Percentiles rank a stretch among this genome's conserved stretches.
phyloP scores from a whole-genome alignment of 768 basidiomycete species.

The Phlegmacium glaucopus region DNA sequence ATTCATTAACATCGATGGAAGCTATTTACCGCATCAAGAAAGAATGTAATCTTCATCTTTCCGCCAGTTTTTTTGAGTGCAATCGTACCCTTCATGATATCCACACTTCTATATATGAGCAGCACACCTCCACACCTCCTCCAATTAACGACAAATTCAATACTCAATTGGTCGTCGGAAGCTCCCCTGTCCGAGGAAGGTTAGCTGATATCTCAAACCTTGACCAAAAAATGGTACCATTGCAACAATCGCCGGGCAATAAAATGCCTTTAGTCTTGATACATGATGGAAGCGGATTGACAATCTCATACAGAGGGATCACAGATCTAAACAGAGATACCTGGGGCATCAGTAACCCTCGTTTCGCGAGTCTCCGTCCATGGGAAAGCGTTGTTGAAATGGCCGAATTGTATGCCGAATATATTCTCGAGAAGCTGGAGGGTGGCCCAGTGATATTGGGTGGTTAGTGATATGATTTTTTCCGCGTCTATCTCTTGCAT shows the following conservation, averaged over 20 bases:
- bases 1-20: constrained; percentile 66
- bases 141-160: too few relatives aligned
- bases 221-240: constrained; percentile 5
- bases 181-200: too few relatives aligned
- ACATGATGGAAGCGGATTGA: constrained; percentile 71
- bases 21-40: constrained; percentile 44
- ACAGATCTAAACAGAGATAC: constrained; percentile 45
- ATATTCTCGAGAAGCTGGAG: constrained; percentile 30
- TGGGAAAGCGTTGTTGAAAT: constrained; percentile 53
- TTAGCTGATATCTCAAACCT: not conserved
- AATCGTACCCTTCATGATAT: constrained; percentile 39
- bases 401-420: constrained; percentile 47
- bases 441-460: constrained; percentile 48
- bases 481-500: not conserved
- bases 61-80: constrained; percentile 38
- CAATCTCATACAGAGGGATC: constrained; percentile 47
- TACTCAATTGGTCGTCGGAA: too few relatives aligned
- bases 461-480: constrained; percentile 38
- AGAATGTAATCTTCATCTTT: constrained; percentile 39
- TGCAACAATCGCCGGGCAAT: constrained; percentile 32
- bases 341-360: constrained; percentile 61
- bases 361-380: constrained; percentile 36
- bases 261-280: constrained; percentile 55
- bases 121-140: not conserved
- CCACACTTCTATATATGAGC: constrained; percentile 24